phyloP scores from a whole-genome alignment of 2,329 filamentous ascomycete genomes.

The Sclerotiophoma versabilis region DNA sequence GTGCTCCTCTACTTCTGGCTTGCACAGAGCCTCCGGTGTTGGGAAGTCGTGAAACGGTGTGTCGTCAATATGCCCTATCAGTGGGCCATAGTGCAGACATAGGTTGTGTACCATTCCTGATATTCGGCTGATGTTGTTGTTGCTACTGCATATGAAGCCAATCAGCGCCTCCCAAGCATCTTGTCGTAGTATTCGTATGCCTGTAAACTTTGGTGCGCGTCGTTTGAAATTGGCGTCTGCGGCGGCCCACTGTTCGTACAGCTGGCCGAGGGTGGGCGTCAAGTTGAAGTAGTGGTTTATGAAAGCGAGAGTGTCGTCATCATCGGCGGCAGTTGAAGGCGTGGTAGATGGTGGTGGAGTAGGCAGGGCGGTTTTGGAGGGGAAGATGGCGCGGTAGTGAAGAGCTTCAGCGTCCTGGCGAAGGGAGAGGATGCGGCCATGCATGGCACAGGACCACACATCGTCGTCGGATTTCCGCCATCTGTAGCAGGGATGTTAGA shows the following conservation, averaged over 20 bases:
- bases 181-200: slow-evolving; percentile 90
- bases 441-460: slow-evolving; percentile 89
- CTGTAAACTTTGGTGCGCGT: slow-evolving; percentile 85
- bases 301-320: slow-evolving; percentile 78
- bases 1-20: slow-evolving; percentile 76
- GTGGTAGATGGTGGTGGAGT: slow-evolving; percentile 19
- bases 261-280: slow-evolving; percentile 71
- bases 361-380: slow-evolving; percentile 50
- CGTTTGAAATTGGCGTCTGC: slow-evolving; percentile 88
- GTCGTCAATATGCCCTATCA: slow-evolving; percentile 74
- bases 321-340: slow-evolving; percentile 37
- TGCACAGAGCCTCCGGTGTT: slow-evolving; percentile 73
- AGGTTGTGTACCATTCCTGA: slow-evolving; percentile 96
- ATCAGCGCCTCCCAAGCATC: slow-evolving; percentile 95
- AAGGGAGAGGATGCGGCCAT: slow-evolving; percentile 83
- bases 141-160: slow-evolving; percentile 97
- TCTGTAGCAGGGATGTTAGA: slow-evolving; percentile 54
- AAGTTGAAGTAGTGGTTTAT: slow-evolving; percentile 89
- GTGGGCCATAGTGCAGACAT: slow-evolving; percentile 81
- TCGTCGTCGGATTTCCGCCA: slow-evolving; percentile 83
- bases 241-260: slow-evolving; percentile 88
- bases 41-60: slow-evolving; percentile 89
- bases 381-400: slow-evolving; percentile 77
- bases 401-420: slow-evolving; percentile 81
- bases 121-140: slow-evolving; percentile 96